Percentiles rank a stretch among this genome's conserved stretches.
phyloP scores from a whole-genome alignment of 2,329 filamentous ascomycete genomes.

The Aspergillus fructus region DNA sequence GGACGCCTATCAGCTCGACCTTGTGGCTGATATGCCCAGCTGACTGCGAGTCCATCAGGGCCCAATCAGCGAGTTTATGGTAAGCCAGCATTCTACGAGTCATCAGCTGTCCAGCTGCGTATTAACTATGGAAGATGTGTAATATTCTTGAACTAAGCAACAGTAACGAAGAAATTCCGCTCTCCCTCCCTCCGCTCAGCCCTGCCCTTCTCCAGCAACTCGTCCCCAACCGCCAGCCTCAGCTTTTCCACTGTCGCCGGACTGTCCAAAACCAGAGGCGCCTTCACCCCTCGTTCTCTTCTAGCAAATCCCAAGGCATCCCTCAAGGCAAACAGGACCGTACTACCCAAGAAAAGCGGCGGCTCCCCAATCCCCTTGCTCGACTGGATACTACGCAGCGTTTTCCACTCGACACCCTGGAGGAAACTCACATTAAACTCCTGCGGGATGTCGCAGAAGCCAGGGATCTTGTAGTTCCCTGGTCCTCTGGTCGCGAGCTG shows the following conservation, averaged over 20 bases:
- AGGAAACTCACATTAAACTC: conserved; percentile 63
- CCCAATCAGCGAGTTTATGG: no score
- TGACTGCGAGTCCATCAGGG: no score
- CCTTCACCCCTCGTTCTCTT: conserved; percentile 46
- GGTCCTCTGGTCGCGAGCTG: conserved; percentile 65
- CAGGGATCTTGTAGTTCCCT: conserved; percentile 67
- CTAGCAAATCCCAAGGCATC: conserved; percentile 53
- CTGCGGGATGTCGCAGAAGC: conserved; percentile 66
- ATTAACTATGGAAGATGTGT: no score
- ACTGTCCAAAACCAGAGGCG: conserved; percentile 47
- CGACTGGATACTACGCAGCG: conserved; percentile 55
- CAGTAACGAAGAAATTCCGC: conserved; percentile 51
- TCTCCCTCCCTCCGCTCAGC: conserved; percentile 53
- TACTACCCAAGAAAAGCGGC: conserved; percentile 57
- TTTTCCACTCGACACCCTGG: conserved; percentile 57
- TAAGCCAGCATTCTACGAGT: no score
- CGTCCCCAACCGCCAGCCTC: conserved; percentile 48
- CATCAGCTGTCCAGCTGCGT: no score
- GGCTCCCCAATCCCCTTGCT: conserved; percentile 61
- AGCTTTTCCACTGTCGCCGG: conserved; percentile 54
- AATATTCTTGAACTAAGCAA: conserved; percentile 14
- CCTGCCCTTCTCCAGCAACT: conserved; percentile 48
- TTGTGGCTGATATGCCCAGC: no score
- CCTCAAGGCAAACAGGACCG: conserved; percentile 54
- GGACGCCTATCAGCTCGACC: no score